Evolutionary conservation across 31 red algal species (phyloP).

Genomic region (Endocladia muricata): DNA sequence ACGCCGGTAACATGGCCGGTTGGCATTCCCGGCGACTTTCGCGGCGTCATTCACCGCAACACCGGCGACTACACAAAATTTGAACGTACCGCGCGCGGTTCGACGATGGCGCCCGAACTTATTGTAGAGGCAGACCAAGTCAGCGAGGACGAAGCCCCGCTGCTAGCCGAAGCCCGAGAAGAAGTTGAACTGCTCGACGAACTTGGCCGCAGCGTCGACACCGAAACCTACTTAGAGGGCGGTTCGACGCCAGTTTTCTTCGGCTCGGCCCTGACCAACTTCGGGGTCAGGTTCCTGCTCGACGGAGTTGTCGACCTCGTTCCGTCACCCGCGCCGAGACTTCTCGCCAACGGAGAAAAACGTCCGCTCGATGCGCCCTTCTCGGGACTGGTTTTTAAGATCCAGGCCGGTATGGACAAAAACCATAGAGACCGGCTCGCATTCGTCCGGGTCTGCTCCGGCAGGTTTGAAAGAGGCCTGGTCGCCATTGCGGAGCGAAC

Average conservation of each 20-base stretch:
- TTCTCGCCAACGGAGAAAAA: slow-evolving; percentile 32
- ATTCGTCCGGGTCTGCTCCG: slow-evolving; percentile 71
- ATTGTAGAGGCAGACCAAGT: slow-evolving; percentile 18
- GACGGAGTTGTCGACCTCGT: slow-evolving; percentile 61
- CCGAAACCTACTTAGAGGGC: slow-evolving; percentile 30
- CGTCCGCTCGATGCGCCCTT: slow-evolving; percentile 43
- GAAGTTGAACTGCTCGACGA: slow-evolving; percentile 75
- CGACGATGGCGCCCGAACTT: slow-evolving; percentile 62
- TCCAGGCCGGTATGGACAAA: slow-evolving; percentile 85
- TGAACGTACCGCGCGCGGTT: slow-evolving; percentile 37
- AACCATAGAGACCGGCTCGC: slow-evolving; percentile 87
- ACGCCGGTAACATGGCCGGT: slow-evolving; percentile 85
- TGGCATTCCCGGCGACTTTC: slow-evolving; percentile 77
- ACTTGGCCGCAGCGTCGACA: slow-evolving; percentile 56
- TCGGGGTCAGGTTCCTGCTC: slow-evolving; percentile 83
- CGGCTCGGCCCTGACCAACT: slow-evolving; percentile 87
- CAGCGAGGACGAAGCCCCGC: slow-evolving; percentile 15
- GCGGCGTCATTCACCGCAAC: slow-evolving; percentile 63
- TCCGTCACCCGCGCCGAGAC: slow-evolving; percentile 47
- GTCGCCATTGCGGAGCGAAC: slow-evolving; percentile 58
- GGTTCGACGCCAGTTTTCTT: slow-evolving; percentile 82
- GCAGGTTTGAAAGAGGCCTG: slow-evolving; percentile 81
- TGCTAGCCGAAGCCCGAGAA: slow-evolving; percentile 56
- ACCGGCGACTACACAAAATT: slow-evolving; percentile 57
- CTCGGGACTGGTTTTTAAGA: slow-evolving; percentile 77